Conservation (phyloP, 2,329 filamentous ascomycete genomes). For the Cryphonectria nitschkei region DNA sequence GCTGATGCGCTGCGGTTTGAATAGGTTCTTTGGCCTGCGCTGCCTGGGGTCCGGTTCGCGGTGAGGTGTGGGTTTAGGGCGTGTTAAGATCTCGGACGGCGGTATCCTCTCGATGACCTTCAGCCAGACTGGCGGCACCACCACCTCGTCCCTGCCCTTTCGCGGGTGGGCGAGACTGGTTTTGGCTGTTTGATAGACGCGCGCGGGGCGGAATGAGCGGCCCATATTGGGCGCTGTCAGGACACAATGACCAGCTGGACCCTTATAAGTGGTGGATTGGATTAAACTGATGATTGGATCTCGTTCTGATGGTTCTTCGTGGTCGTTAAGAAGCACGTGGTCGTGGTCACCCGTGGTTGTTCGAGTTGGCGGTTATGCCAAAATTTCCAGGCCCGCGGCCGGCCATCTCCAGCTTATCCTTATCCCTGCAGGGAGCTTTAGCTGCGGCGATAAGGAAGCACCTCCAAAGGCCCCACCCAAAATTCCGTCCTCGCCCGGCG, state of each 20-base stretch:
- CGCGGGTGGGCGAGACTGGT: slow-evolving; percentile 42
- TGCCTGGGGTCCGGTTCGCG: slow-evolving; percentile 47
- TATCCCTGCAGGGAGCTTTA: slow-evolving; percentile 16
- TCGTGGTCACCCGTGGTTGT: slow-evolving; percentile 35
- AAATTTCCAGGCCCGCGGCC: slow-evolving; percentile 36
- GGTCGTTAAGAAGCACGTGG: neutral
- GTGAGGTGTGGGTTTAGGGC: slow-evolving; percentile 56
- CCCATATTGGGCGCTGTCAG: slow-evolving; percentile 36
- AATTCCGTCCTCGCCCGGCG: slow-evolving; percentile 9
- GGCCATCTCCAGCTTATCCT: slow-evolving; percentile 48
- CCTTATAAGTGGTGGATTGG: neutral
- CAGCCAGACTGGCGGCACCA: slow-evolving; percentile 52
- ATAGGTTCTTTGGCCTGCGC: slow-evolving; percentile 74
- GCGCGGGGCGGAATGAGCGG: slow-evolving; percentile 42
- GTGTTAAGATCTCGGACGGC: slow-evolving; percentile 61
- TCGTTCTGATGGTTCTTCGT: slow-evolving; percentile 9
- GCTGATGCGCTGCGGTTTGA: slow-evolving; percentile 74
- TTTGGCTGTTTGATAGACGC: slow-evolving; percentile 48
- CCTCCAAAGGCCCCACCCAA: slow-evolving; percentile 12
- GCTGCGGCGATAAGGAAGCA: slow-evolving; percentile 16
- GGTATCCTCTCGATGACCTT: slow-evolving; percentile 56
- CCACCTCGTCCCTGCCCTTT: slow-evolving; percentile 32
- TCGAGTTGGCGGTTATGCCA: slow-evolving; percentile 38
- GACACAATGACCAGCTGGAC: slow-evolving; percentile 11
- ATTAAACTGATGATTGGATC: neutral